Base-by-base conservation (phyloP, 1,139 yeast species). In the Taiozyma sp. region DNA sequence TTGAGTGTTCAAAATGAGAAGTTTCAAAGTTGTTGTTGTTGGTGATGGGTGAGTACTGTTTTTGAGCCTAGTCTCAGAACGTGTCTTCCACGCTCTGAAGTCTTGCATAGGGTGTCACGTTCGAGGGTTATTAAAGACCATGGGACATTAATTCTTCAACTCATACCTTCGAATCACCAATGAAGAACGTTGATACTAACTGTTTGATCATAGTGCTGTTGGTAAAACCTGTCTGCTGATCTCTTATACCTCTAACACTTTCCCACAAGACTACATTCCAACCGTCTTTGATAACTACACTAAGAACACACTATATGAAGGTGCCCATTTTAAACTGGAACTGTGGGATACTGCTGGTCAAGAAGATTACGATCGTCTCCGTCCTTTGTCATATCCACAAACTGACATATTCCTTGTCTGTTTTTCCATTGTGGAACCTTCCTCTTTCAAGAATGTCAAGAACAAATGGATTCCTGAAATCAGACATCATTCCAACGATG, bases 321-420 rank as follows among this genome's bases (percentile, higher is more conserved):
- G 87, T 44, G 90, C 84, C 62, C 65, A 65, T 44, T 84, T 88
- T 61, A 87, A 87, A 63, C 75, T 91, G 48, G 96, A 96, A 27
- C 76, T 91, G 49, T 91, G 97, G 96, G 97, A 91, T 78, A 91
- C 97, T n/a, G 97, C 97, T 9, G 97, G 97, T 30, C 97, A 91
- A 70, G 87, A 88, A 64, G 97, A 91, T 68, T 91, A 91, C 69
- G 97, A 91, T 68, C 77, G 97, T 57, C 76, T 91, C 65, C 79
- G 97, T 70, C 97, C 97, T 6, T 74, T 91, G 57, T 87, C 96
- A 22, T 91, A 91, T 65, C 97, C 97, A 2, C 96, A 91, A 64
- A 90, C 97, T 0, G 96, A 90, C 62, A 87, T 91, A 44, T 91
- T 91, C 65, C 72, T 91, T 54, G 82, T 90, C 57, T 91, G 97